These are phyloP conservation scores for Wickerhamomyces sp. DNA, from an alignment of 1,139 yeast species.

Conservation along the genomic window DNA sequence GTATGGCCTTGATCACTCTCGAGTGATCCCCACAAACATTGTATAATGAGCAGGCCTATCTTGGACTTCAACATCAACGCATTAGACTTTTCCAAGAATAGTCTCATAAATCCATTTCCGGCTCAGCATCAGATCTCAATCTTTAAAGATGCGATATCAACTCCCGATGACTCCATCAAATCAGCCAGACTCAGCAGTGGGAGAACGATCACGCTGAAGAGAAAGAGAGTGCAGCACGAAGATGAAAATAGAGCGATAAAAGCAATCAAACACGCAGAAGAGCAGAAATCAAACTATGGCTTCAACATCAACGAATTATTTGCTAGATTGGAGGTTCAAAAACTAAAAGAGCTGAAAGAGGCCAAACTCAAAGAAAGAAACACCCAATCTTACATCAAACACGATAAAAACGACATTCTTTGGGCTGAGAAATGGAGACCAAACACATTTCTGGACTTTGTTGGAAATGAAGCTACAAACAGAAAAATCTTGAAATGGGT, in stretches of 20 bases:
- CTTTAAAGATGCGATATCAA: conserved; percentile 7
- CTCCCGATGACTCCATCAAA: conserved; percentile 3
- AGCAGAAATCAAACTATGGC: conserved; percentile 24
- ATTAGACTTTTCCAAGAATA: conserved; percentile 16
- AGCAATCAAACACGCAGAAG: not conserved
- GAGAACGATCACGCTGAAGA: conserved; percentile 17
- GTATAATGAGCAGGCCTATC: conserved; percentile 14
- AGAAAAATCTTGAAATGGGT: conserved; percentile 74
- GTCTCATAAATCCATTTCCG: conserved; percentile 4
- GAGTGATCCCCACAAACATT: conserved; percentile 3
- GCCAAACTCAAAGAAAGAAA: not conserved
- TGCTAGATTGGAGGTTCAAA: conserved; percentile 25
- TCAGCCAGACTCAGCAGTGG: conserved; percentile 19
- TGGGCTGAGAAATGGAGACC: conserved; percentile 92
- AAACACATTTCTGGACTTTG: conserved; percentile 58
- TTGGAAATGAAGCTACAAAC: conserved; percentile 79
- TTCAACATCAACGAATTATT: conserved; percentile 30
- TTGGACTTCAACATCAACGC: conserved; percentile 16
- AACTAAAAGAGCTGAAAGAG: conserved; percentile 10
- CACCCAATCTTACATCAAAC: conserved; percentile 3
- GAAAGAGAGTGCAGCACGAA: conserved; percentile 16
- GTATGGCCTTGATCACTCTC: not conserved
- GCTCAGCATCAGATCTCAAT: not conserved
- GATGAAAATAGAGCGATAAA: not conserved
- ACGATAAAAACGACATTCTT: conserved; percentile 21